phyloP scores from a whole-genome alignment of 1,139 yeast species.

The Taphrina populina region DNA sequence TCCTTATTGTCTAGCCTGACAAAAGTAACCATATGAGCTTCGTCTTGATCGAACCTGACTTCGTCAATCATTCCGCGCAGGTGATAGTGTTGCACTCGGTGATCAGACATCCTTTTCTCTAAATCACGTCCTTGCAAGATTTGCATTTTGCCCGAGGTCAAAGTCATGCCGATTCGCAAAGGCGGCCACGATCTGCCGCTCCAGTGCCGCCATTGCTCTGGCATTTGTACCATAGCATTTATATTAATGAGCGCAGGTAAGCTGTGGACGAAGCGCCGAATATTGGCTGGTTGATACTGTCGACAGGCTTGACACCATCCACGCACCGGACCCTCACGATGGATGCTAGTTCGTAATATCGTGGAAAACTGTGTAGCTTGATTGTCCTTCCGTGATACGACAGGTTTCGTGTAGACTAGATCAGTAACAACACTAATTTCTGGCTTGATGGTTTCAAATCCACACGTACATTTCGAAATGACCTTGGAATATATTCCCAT shows the following conservation, averaged over 20 bases:
- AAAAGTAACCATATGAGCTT: slow-evolving; percentile 46
- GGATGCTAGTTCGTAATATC: slow-evolving; percentile 33
- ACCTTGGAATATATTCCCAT: slow-evolving; percentile 47
- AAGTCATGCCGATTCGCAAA: slow-evolving; percentile 29
- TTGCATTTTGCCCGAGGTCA: slow-evolving; percentile 29
- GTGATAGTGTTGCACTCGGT: slow-evolving; percentile 39
- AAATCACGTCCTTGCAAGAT: slow-evolving; percentile 35
- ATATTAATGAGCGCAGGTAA: slow-evolving; percentile 69
- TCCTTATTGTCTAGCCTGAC: slow-evolving; percentile 47
- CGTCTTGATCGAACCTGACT: slow-evolving; percentile 42
- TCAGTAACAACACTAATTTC: slow-evolving; percentile 38
- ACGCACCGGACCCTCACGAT: slow-evolving; percentile 34
- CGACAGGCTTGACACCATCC: slow-evolving; percentile 36
- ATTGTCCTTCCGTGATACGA: slow-evolving; percentile 14
- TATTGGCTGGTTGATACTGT: slow-evolving; percentile 31
- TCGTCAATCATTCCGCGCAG: slow-evolving; percentile 48
- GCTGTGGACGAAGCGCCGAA: slow-evolving; percentile 49
- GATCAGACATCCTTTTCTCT: slow-evolving; percentile 32
- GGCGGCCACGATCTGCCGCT: slow-evolving; percentile 35
- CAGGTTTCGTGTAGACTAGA: slow-evolving; percentile 38
- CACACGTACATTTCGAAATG: slow-evolving; percentile 38
- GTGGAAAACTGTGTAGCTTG: slow-evolving; percentile 34
- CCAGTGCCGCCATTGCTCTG: slow-evolving; percentile 39
- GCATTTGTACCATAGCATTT: slow-evolving; percentile 53
- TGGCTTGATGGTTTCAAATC: slow-evolving; percentile 36